These are phyloP conservation scores for Xylaria palmicola DNA, from an alignment of 495 filamentous ascomycete species.

Conservation along the genomic window DNA sequence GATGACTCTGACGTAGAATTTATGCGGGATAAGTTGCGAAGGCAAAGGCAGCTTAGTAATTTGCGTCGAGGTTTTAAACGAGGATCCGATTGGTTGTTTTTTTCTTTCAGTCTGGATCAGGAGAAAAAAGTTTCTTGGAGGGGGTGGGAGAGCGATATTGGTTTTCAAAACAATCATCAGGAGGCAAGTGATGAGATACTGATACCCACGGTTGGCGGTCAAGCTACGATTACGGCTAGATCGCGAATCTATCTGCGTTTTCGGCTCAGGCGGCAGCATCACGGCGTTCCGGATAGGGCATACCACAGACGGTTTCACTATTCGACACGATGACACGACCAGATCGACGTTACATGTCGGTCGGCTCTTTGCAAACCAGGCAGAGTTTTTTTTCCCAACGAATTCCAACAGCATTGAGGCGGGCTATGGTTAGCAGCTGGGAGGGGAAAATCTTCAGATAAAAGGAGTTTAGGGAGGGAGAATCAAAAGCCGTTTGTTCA, in stretches of 20 bases:
- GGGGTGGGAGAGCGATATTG: slow-evolving; percentile 3
- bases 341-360: background rate
- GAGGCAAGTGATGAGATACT: slow-evolving; percentile 6
- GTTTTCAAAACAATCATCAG: background rate
- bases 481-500: slow-evolving; percentile 2
- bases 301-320: slow-evolving; percentile 3
- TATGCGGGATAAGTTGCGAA: background rate
- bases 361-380: too few relatives aligned
- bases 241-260: slow-evolving; percentile 7
- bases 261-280: slow-evolving; percentile 7
- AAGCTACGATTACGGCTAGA: slow-evolving; percentile 8
- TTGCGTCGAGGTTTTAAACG: background rate
- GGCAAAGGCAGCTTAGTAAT: background rate
- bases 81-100: background rate
- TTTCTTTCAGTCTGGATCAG: too few relatives aligned
- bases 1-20: background rate
- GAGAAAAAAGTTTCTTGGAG: background rate
- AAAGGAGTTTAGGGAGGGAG: slow-evolving; percentile 3
- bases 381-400: slow-evolving; percentile 4
- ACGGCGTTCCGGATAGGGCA: slow-evolving; percentile 19
- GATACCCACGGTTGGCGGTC: slow-evolving; percentile 9
- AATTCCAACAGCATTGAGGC: slow-evolving; percentile 4
- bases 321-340: slow-evolving; percentile 7
- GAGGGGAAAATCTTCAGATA: background rate
- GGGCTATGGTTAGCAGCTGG: background rate